phyloP scores from a whole-genome alignment of 2,329 filamentous ascomycete genomes.

The Phyllosticta ampelicida region DNA sequence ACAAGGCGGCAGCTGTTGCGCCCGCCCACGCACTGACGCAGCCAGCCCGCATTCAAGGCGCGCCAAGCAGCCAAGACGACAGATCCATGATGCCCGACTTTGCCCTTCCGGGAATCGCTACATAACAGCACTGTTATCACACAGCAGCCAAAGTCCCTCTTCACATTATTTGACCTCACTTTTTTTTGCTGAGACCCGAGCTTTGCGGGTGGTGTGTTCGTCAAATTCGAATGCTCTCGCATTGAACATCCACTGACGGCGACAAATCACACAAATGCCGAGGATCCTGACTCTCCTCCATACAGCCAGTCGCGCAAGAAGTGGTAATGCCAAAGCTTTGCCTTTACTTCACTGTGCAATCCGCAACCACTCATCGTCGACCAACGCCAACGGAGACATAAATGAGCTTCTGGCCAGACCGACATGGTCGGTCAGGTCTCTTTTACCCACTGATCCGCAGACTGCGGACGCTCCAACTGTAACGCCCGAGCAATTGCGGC shows the following conservation, averaged over 20 bases:
- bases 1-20: slow-evolving; percentile 7
- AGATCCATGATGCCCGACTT: slow-evolving; percentile 1
- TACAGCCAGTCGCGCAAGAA: background rate
- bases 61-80: background rate
- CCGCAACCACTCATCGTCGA: background rate
- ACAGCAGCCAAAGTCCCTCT: too few species aligned
- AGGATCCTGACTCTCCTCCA: background rate
- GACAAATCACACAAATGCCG: background rate
- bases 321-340: background rate
- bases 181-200: too few species aligned
- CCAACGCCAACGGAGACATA: slow-evolving; percentile 16
- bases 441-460: slow-evolving; percentile 44
- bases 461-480: slow-evolving; percentile 34
- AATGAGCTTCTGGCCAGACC: slow-evolving; percentile 50
- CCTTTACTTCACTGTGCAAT: background rate
- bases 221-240: background rate
- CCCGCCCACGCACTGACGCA: background rate
- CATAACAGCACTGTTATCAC: too few species aligned
- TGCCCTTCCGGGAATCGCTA: background rate
- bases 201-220: background rate
- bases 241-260: background rate
- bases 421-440: slow-evolving; percentile 72
- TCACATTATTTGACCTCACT: too few species aligned
- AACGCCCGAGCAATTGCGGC: slow-evolving; percentile 58
- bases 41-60: slow-evolving; percentile 2